Conservation (phyloP, 1,139 yeast genomes). For the Pichia sp. region DNA sequence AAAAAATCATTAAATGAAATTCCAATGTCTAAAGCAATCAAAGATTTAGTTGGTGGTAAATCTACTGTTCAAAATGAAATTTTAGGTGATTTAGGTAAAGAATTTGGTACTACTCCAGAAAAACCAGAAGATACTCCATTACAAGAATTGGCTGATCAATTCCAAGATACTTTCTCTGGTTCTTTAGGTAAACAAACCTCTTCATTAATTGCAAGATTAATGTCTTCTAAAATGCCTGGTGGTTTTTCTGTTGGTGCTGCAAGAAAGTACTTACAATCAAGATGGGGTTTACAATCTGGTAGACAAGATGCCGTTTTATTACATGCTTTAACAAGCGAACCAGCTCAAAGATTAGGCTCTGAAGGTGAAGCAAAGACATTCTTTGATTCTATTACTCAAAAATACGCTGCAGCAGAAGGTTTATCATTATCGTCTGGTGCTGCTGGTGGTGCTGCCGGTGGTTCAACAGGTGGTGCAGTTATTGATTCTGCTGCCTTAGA, state of each 20-base stretch:
- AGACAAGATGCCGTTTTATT: conserved; percentile 90
- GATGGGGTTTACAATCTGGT: conserved; percentile 89
- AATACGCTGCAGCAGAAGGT: conserved; percentile 81
- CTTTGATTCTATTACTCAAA: conserved; percentile 75
- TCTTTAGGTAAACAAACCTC: conserved; percentile 89
- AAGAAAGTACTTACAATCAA: conserved; percentile 81
- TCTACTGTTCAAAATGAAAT: conserved; percentile 98
- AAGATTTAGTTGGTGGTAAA: conserved; percentile 96
- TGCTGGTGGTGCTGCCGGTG: conserved; percentile 27
- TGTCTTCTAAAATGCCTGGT: conserved; percentile 98
- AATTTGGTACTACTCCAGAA: conserved; percentile 95
- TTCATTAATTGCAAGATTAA: conserved; percentile 81
- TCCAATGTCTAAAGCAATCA: conserved; percentile 87
- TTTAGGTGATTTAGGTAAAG: conserved; percentile 96
- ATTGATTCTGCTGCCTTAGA: conserved; percentile 96
- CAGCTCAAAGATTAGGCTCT: conserved; percentile 76
- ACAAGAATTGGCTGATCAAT: conserved; percentile 88
- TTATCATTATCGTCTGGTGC: conserved; percentile 66
- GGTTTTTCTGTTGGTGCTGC: conserved; percentile 91
- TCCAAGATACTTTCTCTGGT: conserved; percentile 87
- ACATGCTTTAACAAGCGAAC: conserved; percentile 81
- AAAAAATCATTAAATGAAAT: conserved; percentile 84
- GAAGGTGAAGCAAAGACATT: conserved; percentile 88
- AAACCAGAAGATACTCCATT: conserved; percentile 98
- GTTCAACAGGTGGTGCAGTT: conserved; percentile 76